These are phyloP conservation scores for Scheffersomyces quercinus DNA, from an alignment of 1,139 yeast genomes.

Conservation along the genomic window DNA sequence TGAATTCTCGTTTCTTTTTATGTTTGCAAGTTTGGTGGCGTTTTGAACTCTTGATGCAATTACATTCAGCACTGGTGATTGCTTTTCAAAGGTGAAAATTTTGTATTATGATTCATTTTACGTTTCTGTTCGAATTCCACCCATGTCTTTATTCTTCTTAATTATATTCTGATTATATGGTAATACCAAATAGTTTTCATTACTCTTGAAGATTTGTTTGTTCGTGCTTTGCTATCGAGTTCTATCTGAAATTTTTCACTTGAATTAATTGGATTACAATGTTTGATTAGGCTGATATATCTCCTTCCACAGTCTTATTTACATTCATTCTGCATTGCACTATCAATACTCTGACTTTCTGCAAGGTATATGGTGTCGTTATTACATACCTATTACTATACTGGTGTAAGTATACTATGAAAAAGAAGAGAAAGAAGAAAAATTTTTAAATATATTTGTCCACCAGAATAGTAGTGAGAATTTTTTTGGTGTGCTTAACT, in stretches of 20 bases:
- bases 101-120: too few species aligned
- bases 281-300: too few species aligned
- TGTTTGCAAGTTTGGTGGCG: not conserved
- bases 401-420: constrained; percentile 9
- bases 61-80: not conserved
- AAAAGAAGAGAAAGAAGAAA: constrained; percentile 11
- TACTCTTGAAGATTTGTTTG: too few species aligned
- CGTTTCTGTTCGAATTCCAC: too few species aligned
- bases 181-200: too few species aligned
- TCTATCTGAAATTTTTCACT: too few species aligned
- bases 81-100: too few species aligned
- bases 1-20: not conserved
- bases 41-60: not conserved
- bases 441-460: constrained; percentile 12
- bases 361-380: constrained; percentile 1
- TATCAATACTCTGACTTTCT: not conserved
- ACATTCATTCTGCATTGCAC: not conserved
- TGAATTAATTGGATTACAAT: too few species aligned
- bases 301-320: not conserved
- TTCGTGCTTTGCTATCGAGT: too few species aligned
- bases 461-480: constrained; percentile 7
- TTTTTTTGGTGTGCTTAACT: constrained; percentile 4
- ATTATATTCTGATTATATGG: too few species aligned
- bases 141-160: too few species aligned
- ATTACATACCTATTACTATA: constrained; percentile 19